phyloP scores from a whole-genome alignment of 345 rosid species.

The Bruguiera gymnorhiza region DNA sequence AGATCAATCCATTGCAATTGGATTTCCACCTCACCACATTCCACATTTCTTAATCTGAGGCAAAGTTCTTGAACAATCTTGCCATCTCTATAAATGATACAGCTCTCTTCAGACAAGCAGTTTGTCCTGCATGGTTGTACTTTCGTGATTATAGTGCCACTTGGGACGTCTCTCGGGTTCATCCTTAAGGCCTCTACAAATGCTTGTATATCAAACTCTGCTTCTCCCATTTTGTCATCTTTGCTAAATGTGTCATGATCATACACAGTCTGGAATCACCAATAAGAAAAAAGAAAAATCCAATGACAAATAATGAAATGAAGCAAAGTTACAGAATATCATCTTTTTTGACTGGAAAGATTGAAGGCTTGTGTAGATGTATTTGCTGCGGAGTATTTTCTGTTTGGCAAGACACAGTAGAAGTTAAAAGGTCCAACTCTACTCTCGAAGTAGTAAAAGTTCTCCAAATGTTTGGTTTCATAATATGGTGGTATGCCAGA shows the following conservation, averaged over 20 bases:
- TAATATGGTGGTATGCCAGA: no score
- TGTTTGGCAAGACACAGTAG: no score
- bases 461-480: no score
- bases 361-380: no score
- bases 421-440: no score
- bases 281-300: background rate
- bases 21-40: slow-evolving; percentile 61
- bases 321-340: background rate
- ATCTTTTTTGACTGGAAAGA: no score
- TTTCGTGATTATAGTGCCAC: slow-evolving; percentile 47
- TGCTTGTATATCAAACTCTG: slow-evolving; percentile 55
- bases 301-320: background rate
- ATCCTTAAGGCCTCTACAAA: slow-evolving; percentile 47
- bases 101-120: slow-evolving; percentile 56
- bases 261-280: slow-evolving; percentile 50
- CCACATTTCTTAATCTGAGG: slow-evolving; percentile 53
- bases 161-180: slow-evolving; percentile 45
- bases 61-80: slow-evolving; percentile 54
- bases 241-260: slow-evolving; percentile 57
- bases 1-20: slow-evolving; percentile 64
- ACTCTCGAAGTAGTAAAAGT: no score
- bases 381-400: no score
- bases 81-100: slow-evolving; percentile 39
- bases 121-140: slow-evolving; percentile 44
- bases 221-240: slow-evolving; percentile 90